These are phyloP conservation scores for Trichodelitschia bisporula DNA, from an alignment of 495 filamentous ascomycete genomes.

Conservation along the genomic window DNA sequence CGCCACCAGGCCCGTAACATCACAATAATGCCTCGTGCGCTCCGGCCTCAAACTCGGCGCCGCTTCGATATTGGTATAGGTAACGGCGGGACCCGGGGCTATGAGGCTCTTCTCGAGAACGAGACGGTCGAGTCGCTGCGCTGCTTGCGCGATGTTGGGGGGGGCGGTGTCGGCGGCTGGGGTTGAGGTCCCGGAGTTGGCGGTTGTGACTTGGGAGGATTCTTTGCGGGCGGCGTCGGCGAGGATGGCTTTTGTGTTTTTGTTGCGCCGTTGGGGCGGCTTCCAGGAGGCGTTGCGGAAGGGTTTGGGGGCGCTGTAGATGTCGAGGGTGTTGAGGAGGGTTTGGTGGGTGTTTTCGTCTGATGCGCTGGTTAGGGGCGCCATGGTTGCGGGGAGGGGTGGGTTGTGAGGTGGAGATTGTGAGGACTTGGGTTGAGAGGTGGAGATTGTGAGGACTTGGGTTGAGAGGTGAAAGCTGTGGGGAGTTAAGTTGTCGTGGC, in stretches of 20 bases:
- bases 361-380: constrained; percentile 17
- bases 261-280: constrained; percentile 82
- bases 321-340: constrained; percentile 68
- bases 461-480: not conserved
- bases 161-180: constrained; percentile 28
- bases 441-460: not conserved
- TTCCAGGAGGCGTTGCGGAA: constrained; percentile 81
- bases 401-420: not conserved
- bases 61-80: constrained; percentile 86
- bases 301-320: constrained; percentile 51
- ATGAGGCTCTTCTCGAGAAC: constrained; percentile 46
- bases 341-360: constrained; percentile 17
- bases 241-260: constrained; percentile 90
- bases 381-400: too few relatives aligned
- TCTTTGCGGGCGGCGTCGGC: constrained; percentile 72
- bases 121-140: constrained; percentile 57
- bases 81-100: constrained; percentile 39
- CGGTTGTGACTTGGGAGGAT: constrained; percentile 49
- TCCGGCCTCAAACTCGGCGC: constrained; percentile 58
- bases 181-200: constrained; percentile 57
- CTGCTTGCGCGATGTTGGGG: constrained; percentile 57
- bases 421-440: not conserved
- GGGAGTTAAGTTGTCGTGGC: too few relatives aligned
- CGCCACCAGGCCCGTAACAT: constrained; percentile 72
- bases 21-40: constrained; percentile 66